Evolutionary conservation across 202 grass and related monocot species (phyloP).

Genomic region (Bolboschoenoplectus hybrid): DNA sequence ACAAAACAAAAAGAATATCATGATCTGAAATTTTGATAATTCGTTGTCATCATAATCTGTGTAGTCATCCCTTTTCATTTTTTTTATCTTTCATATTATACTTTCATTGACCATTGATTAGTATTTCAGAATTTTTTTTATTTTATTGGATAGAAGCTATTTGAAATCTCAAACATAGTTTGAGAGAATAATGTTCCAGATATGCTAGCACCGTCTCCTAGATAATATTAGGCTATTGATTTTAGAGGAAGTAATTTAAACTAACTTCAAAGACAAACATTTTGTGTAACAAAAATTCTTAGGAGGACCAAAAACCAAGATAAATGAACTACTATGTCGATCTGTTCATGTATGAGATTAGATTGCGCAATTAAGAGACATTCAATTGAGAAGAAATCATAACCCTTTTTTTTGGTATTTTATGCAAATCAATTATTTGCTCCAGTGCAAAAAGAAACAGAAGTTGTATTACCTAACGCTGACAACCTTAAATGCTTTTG

Average conservation of each 20-base stretch:
- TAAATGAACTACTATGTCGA: too few species aligned
- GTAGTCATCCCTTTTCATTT: neutral
- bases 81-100: neutral
- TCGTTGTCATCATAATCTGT: neutral
- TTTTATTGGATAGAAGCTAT: constrained; percentile 16
- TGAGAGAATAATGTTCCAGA: neutral
- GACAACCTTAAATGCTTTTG: neutral
- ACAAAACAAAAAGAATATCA: too few species aligned
- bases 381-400: neutral
- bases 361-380: too few species aligned
- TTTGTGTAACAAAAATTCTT: neutral
- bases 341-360: too few species aligned
- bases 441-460: neutral
- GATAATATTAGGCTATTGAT: neutral
- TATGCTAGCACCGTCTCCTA: neutral
- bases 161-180: neutral
- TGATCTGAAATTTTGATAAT: neutral
- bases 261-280: neutral
- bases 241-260: neutral
- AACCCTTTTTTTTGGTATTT: too few species aligned
- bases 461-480: neutral
- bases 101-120: neutral
- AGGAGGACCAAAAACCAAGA: too few species aligned
- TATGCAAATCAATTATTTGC: neutral
- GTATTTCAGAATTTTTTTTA: neutral